These are phyloP conservation scores for Talaromyces sp. DNA, from an alignment of 2,329 filamentous ascomycete genomes.

Conservation along the genomic window DNA sequence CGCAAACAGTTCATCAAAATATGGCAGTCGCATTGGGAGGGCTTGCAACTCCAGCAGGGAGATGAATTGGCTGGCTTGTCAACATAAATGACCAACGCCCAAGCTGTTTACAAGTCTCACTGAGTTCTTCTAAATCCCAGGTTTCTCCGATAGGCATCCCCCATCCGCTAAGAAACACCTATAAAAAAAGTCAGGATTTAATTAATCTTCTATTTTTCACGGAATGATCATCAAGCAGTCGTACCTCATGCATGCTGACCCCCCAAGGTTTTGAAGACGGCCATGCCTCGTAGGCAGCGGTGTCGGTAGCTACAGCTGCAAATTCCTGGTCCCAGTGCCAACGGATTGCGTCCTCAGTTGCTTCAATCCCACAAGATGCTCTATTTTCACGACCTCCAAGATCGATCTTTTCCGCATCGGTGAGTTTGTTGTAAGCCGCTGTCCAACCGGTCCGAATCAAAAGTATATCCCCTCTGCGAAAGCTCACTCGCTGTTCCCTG, in stretches of 20 bases:
- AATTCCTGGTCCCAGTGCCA: slow-evolving; percentile 56
- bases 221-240: not conserved
- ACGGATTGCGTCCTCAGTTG: slow-evolving; percentile 39
- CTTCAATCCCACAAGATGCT: slow-evolving; percentile 39
- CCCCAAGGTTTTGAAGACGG: slow-evolving; percentile 17
- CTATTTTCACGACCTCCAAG: slow-evolving; percentile 14
- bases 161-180: slow-evolving; percentile 34
- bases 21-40: slow-evolving; percentile 20
- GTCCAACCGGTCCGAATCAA: slow-evolving; percentile 25
- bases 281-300: slow-evolving; percentile 46
- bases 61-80: slow-evolving; percentile 27
- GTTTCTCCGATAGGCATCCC: slow-evolving; percentile 38
- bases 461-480: slow-evolving; percentile 22
- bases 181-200: no score
- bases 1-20: slow-evolving; percentile 10
- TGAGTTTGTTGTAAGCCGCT: slow-evolving; percentile 15
- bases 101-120: slow-evolving; percentile 23
- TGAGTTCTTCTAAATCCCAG: slow-evolving; percentile 33
- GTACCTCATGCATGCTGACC: slow-evolving; percentile 13
- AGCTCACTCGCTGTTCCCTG: slow-evolving; percentile 16
- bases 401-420: slow-evolving; percentile 9
- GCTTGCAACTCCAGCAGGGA: slow-evolving; percentile 19
- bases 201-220: no score
- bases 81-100: slow-evolving; percentile 41
- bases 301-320: slow-evolving; percentile 50